Conservation (phyloP, 331 rosid genomes). For the Dryas integrifolia region DNA sequence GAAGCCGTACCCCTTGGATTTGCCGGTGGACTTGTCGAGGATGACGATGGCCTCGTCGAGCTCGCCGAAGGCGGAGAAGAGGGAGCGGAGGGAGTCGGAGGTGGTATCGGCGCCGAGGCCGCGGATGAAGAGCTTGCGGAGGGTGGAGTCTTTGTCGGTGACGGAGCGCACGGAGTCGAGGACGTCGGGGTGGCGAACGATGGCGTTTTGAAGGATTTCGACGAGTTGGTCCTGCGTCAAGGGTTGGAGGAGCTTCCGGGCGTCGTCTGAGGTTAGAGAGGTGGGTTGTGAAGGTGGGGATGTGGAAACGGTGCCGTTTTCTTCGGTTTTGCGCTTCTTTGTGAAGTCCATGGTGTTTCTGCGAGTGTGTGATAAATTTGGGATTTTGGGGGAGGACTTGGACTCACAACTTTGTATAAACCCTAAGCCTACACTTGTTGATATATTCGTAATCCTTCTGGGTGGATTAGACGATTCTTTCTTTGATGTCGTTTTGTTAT, state of each 20-base stretch:
- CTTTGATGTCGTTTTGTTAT: not conserved
- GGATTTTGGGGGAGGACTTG: not conserved
- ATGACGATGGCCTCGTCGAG: constrained; percentile 70
- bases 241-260: constrained; percentile 54
- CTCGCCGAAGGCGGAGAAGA: constrained; percentile 50
- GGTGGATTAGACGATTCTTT: not conserved
- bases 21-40: constrained; percentile 51
- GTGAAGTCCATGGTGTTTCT: constrained; percentile 45
- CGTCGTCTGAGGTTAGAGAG: constrained; percentile 43
- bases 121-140: constrained; percentile 65
- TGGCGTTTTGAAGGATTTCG: constrained; percentile 50
- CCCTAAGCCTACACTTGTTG: constrained; percentile 1
- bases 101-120: constrained; percentile 64
- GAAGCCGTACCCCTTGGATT: constrained; percentile 68
- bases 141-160: constrained; percentile 53
- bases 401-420: constrained; percentile 3
- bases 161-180: constrained; percentile 48
- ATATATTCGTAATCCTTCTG: not conserved
- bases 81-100: constrained; percentile 54
- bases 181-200: constrained; percentile 55
- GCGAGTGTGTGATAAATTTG: not conserved
- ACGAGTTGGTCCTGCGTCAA: constrained; percentile 54
- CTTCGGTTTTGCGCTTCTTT: constrained; percentile 65
- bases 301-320: constrained; percentile 37
- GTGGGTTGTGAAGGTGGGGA: constrained; percentile 7